phyloP scores from a whole-genome alignment of 78 protist genomes.

The Anaeramoeba ignava region DNA sequence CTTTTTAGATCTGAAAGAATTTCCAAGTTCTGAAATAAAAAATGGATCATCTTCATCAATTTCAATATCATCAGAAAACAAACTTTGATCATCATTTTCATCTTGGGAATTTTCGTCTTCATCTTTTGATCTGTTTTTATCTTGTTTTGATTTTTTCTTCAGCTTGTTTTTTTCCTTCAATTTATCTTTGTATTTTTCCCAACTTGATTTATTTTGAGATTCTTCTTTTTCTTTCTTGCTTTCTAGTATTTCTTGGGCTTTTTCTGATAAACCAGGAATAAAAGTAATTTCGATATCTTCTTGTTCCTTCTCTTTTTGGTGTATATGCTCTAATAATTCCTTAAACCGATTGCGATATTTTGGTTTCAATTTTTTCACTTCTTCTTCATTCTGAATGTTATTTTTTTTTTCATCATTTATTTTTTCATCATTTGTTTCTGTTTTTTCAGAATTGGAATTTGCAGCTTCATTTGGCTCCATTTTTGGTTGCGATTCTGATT shows the following conservation, averaged over 20 bases:
- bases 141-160: background rate
- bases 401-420: too few species aligned
- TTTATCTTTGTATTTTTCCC: background rate
- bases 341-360: background rate
- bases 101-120: background rate
- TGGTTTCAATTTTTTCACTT: background rate
- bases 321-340: background rate
- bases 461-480: too few species aligned
- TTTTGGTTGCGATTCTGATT: too few species aligned
- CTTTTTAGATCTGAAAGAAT: background rate
- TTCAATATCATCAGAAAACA: background rate
- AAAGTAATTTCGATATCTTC: background rate
- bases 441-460: constrained; percentile 1
- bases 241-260: background rate
- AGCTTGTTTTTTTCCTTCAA: background rate
- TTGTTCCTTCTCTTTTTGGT: background rate
- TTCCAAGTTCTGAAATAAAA: background rate
- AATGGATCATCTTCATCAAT: background rate
- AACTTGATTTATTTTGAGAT: background rate
- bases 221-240: background rate
- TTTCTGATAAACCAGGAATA: background rate
- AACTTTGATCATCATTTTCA: background rate
- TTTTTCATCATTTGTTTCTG: too few species aligned
- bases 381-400: too few species aligned
- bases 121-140: background rate